These are phyloP conservation scores for Sporodiniella umbellata DNA, from an alignment of 371 early-diverging fungal species.

Conservation along the genomic window DNA sequence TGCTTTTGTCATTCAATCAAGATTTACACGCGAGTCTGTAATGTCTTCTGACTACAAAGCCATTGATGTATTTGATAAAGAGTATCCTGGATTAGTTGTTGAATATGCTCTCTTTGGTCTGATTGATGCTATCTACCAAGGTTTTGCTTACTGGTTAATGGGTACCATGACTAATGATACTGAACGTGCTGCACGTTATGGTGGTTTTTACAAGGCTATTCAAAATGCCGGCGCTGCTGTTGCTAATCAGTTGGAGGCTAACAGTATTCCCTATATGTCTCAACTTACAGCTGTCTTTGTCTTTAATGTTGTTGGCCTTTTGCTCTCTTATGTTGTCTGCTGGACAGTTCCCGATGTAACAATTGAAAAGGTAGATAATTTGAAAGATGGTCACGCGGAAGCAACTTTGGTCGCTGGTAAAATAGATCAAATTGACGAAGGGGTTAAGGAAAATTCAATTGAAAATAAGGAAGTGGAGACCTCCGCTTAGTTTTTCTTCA, in stretches of 20 bases:
- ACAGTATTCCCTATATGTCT: conserved; percentile 29
- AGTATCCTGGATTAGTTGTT: conserved; percentile 48
- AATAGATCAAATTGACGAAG: not conserved
- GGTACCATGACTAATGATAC: conserved; percentile 73
- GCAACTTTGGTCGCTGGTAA: conserved; percentile 22
- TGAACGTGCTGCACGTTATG: conserved; percentile 63
- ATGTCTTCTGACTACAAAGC: conserved; percentile 1
- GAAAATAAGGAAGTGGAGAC: not conserved
- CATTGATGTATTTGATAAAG: conserved; percentile 26
- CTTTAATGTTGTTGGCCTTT: conserved; percentile 18
- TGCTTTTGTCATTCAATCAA: conserved; percentile 50
- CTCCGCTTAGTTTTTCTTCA: not conserved
- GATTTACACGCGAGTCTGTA: conserved; percentile 29
- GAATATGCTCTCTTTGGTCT: conserved; percentile 63
- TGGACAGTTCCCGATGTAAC: conserved; percentile 15
- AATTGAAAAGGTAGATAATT: conserved; percentile 19
- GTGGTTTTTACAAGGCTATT: conserved; percentile 79
- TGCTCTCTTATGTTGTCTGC: conserved; percentile 20
- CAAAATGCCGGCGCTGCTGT: conserved; percentile 51
- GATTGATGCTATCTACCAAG: conserved; percentile 68
- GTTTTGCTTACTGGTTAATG: conserved; percentile 71
- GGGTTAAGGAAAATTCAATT: not conserved
- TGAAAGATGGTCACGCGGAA: conserved; percentile 10
- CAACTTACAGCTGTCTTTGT: conserved; percentile 17
- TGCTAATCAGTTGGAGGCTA: conserved; percentile 29